Conservation (phyloP, 495 filamentous ascomycete genomes). For the Podospora comata region DNA sequence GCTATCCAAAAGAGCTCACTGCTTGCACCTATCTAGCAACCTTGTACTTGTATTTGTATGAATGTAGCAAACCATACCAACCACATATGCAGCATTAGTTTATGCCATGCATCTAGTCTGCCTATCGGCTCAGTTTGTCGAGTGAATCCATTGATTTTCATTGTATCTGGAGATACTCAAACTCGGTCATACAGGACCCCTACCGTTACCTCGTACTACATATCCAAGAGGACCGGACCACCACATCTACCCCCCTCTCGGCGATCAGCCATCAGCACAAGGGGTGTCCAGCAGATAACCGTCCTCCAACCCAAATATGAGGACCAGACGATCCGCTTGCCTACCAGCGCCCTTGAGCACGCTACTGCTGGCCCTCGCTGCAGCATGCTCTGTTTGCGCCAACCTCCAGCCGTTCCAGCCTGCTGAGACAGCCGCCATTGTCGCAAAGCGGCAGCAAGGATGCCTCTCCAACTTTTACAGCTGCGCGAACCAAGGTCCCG, state of each 20-base stretch:
- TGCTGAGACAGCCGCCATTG: slow-evolving; percentile 26
- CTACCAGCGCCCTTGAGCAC: background rate
- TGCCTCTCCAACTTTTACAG: slow-evolving; percentile 43
- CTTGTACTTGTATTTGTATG: background rate
- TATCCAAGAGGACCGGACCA: background rate
- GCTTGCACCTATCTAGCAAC: background rate
- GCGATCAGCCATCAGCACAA: background rate
- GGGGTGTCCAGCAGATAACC: background rate
- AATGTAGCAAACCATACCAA: background rate
- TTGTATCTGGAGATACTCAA: background rate
- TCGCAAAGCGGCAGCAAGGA: slow-evolving; percentile 27
- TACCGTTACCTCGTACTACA: background rate
- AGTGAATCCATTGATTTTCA: background rate
- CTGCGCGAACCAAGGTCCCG: slow-evolving; percentile 39
- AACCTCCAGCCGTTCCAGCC: slow-evolving; percentile 31
- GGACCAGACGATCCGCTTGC: background rate
- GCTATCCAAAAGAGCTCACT: background rate
- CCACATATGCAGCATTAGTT: background rate
- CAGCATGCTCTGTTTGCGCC: slow-evolving; percentile 22
- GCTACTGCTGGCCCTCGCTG: slow-evolving; percentile 14
- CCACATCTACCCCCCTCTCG: background rate
- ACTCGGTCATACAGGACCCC: too few relatives aligned
- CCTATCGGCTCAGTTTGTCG: background rate
- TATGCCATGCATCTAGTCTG: background rate
- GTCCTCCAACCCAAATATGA: slow-evolving; percentile 4